Conservation (phyloP, 2,329 filamentous ascomycete genomes). For the Phaeosphaeriaceae sp. region DNA sequence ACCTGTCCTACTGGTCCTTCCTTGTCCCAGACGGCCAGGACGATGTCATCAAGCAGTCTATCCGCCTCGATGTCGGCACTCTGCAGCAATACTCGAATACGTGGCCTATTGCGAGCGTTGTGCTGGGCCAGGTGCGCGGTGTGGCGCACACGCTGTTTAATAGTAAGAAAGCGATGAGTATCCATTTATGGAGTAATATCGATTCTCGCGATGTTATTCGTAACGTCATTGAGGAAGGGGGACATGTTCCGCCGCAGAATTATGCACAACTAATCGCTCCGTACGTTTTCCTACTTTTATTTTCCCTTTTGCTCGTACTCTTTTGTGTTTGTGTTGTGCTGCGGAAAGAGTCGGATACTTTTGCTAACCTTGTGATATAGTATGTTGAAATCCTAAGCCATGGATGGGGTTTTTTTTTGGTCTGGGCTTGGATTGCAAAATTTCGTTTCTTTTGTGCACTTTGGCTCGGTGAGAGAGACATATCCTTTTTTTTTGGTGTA, state of each 20-base stretch:
- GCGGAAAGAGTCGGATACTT: too few relatives aligned
- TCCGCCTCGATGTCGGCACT: slow-evolving; percentile 79
- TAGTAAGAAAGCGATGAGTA: slow-evolving; percentile 49
- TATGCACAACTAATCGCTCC: slow-evolving; percentile 45
- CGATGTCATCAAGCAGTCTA: slow-evolving; percentile 73
- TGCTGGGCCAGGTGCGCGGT: slow-evolving; percentile 74
- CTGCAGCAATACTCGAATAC: slow-evolving; percentile 71
- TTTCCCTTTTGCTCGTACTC: neutral
- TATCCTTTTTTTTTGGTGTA: too few relatives aligned
- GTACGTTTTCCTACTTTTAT: slow-evolving; percentile 28
- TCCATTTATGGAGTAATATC: slow-evolving; percentile 48
- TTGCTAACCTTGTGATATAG: slow-evolving; percentile 14
- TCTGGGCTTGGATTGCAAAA: too few relatives aligned
- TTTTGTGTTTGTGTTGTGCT: neutral
- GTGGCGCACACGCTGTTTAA: slow-evolving; percentile 76
- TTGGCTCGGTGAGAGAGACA: too few relatives aligned
- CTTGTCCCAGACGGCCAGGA: slow-evolving; percentile 60
- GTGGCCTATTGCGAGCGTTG: slow-evolving; percentile 74
- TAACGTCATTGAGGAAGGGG: slow-evolving; percentile 42
- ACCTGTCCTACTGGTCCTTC: slow-evolving; percentile 73
- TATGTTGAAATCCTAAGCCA: slow-evolving; percentile 41
- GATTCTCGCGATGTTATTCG: slow-evolving; percentile 44
- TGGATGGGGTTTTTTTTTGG: too few relatives aligned
- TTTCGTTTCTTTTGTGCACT: neutral
- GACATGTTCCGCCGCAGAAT: slow-evolving; percentile 38